Conservation (phyloP, 2,329 filamentous ascomycete species). For the Leptographium galeiforme region DNA sequence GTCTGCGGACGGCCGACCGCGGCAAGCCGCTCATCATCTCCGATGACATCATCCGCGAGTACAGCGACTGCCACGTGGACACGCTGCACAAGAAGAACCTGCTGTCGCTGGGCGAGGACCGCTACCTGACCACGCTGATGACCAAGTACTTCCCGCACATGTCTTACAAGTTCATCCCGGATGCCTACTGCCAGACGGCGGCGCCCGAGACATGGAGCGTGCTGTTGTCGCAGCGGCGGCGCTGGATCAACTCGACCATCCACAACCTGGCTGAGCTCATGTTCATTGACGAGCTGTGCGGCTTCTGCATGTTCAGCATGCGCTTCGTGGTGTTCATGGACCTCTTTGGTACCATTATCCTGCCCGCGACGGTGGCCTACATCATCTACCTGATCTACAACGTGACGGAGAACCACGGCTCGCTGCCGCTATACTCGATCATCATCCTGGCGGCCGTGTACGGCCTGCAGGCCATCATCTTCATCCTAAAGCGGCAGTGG, state of each 20-base stretch:
- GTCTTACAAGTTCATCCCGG: constrained; percentile 91
- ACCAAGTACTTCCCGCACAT: constrained; percentile 92
- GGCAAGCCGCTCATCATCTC: constrained; percentile 90
- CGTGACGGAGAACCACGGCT: constrained; percentile 53
- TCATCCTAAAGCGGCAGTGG: constrained; percentile 95
- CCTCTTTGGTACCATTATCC: constrained; percentile 80
- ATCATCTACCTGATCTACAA: constrained; percentile 77
- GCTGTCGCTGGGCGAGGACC: constrained; percentile 87
- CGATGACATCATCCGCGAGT: constrained; percentile 76
- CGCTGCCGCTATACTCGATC: constrained; percentile 77
- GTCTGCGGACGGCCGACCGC: constrained; percentile 82
- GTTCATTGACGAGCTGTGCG: constrained; percentile 83
- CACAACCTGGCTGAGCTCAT: constrained; percentile 91
- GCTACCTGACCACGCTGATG: constrained; percentile 94
- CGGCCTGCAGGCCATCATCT: constrained; percentile 89
- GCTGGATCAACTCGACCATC: constrained; percentile 98
- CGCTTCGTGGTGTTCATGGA: constrained; percentile 92
- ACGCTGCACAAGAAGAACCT: constrained; percentile 97
- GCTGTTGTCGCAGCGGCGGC: constrained; percentile 88
- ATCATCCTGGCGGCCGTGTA: constrained; percentile 85
- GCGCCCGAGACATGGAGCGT: constrained; percentile 92
- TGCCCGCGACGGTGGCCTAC: constrained; percentile 80
- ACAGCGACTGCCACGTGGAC: constrained; percentile 78
- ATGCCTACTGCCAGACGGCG: constrained; percentile 86
- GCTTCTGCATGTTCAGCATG: constrained; percentile 99